phyloP scores from a whole-genome alignment of 2,329 filamentous ascomycete genomes.

The Hymenoscyphus scutula region DNA sequence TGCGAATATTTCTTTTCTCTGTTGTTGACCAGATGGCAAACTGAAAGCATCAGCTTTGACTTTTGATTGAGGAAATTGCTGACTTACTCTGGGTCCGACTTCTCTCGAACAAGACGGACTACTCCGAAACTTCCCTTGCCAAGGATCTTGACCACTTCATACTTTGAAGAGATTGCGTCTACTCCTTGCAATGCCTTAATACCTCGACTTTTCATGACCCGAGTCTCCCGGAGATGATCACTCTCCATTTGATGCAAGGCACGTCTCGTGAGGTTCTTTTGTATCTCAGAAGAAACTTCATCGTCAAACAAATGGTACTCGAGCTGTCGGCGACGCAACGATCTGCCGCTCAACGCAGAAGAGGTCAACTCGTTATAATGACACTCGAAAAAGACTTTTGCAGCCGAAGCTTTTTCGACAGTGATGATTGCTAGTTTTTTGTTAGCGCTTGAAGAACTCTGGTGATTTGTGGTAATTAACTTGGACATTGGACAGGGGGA shows the following conservation, averaged over 20 bases:
- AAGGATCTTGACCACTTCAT: conserved; percentile 76
- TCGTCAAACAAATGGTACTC: conserved; percentile 60
- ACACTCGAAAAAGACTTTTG: conserved; percentile 84
- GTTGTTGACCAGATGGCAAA: conserved; percentile 8
- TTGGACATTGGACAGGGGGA: conserved; percentile 29
- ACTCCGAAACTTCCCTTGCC: conserved; percentile 95
- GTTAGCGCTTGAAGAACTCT: background rate
- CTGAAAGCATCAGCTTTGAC: background rate
- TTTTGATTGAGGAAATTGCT: background rate
- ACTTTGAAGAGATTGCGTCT: conserved; percentile 59
- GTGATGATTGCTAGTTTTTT: conserved; percentile 45
- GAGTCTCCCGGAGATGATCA: conserved; percentile 69
- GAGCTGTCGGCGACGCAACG: conserved; percentile 58
- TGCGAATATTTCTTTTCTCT: conserved; percentile 68
- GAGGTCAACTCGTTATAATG: conserved; percentile 72
- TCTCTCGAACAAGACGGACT: conserved; percentile 79
- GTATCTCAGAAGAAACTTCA: conserved; percentile 39
- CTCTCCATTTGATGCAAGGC: conserved; percentile 68
- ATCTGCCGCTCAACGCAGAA: conserved; percentile 54
- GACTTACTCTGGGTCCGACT: conserved; percentile 31
- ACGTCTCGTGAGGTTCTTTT: conserved; percentile 52
- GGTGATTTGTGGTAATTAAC: conserved; percentile 19
- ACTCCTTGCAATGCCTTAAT: conserved; percentile 37
- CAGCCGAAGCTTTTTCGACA: conserved; percentile 73
- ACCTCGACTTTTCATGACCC: conserved; percentile 65